Evolutionary conservation across 352 stramenopile species (phyloP).

Genomic region (Peronosclerospora sorghi): DNA sequence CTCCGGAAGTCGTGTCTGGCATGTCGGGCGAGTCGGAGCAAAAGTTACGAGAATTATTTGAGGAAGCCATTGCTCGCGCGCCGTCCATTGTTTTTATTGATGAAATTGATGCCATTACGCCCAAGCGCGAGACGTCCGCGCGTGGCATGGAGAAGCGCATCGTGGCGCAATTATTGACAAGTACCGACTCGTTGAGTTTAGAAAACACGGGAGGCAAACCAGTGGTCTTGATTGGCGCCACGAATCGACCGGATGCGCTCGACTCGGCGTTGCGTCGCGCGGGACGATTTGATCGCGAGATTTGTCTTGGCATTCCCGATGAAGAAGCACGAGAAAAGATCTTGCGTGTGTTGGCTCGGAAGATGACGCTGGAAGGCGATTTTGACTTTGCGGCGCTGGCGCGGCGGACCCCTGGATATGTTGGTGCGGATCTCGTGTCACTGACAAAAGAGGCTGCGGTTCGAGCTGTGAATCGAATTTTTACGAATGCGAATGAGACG

Average conservation of each 20-base stretch:
- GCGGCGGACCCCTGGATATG: conserved; percentile 91
- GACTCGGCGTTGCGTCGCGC: conserved; percentile 93
- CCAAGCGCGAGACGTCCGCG: conserved; percentile 87
- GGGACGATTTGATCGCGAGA: conserved; percentile 97
- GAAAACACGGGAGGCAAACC: conserved; percentile 84
- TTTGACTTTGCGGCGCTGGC: conserved; percentile 93
- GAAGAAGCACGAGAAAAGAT: conserved; percentile 91
- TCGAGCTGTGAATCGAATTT: conserved; percentile 96
- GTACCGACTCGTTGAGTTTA: conserved; percentile 84
- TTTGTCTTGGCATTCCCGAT: conserved; percentile 95
- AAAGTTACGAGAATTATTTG: conserved; percentile 88
- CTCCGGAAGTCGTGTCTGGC: conserved; percentile 89
- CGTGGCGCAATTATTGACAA: conserved; percentile 92
- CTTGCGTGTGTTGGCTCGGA: conserved; percentile 86
- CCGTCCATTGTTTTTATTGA: conserved; percentile 98
- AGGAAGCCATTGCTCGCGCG: conserved; percentile 90
- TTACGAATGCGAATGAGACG: conserved; percentile 64
- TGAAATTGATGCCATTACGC: conserved; percentile 95
- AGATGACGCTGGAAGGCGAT: conserved; percentile 89
- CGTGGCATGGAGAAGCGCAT: conserved; percentile 96
- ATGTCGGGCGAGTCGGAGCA: conserved; percentile 88
- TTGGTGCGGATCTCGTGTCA: conserved; percentile 95
- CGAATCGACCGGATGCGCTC: conserved; percentile 94
- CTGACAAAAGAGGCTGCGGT: conserved; percentile 98
- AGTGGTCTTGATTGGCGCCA: conserved; percentile 96